Conservation (phyloP, 1,284 basidiomycete genomes). For the Leccinum fallax region DNA sequence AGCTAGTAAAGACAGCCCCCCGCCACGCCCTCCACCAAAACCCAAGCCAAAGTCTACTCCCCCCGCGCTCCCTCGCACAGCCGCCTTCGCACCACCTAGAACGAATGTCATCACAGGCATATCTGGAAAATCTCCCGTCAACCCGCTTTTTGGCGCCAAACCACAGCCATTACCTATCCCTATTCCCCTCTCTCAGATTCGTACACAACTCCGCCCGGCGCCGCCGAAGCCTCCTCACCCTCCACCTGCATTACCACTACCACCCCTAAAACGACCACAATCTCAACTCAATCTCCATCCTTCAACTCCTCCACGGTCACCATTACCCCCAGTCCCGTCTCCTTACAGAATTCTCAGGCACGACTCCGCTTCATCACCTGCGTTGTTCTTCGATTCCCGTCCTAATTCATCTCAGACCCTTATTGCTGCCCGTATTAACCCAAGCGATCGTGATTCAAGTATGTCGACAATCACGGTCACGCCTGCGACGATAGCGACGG, state of each 20-base stretch:
- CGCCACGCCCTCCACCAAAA: slow-evolving; percentile 27
- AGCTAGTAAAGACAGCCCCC: slow-evolving; percentile 18
- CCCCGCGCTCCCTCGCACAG: slow-evolving; percentile 8
- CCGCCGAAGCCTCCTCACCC: slow-evolving; percentile 24
- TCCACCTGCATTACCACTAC: slow-evolving; percentile 23
- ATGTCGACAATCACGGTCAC: slow-evolving; percentile 53
- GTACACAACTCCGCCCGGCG: slow-evolving; percentile 32
- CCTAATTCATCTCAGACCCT: slow-evolving; percentile 23
- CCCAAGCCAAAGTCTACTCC: slow-evolving; percentile 20
- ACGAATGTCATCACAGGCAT: slow-evolving; percentile 27
- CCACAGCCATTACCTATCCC: slow-evolving; percentile 33
- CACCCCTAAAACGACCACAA: slow-evolving; percentile 20
- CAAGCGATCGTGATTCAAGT: slow-evolving; percentile 49
- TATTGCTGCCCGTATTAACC: slow-evolving; percentile 12
- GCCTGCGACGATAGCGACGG: slow-evolving; percentile 46
- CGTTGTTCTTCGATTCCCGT: slow-evolving; percentile 10
- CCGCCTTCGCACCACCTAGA: slow-evolving; percentile 19
- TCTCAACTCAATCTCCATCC: slow-evolving; percentile 16
- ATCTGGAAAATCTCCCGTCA: slow-evolving; percentile 31
- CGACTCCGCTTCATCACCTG: slow-evolving; percentile 4
- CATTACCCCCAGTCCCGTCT: slow-evolving; percentile 12
- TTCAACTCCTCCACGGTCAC: slow-evolving; percentile 7
- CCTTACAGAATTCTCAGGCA: slow-evolving; percentile 6
- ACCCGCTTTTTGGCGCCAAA: slow-evolving; percentile 24
- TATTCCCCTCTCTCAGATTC: slow-evolving; percentile 33